Evolutionary conservation across 495 filamentous ascomycete genomes (phyloP).

Genomic region (Talaromyces stipitatus): DNA sequence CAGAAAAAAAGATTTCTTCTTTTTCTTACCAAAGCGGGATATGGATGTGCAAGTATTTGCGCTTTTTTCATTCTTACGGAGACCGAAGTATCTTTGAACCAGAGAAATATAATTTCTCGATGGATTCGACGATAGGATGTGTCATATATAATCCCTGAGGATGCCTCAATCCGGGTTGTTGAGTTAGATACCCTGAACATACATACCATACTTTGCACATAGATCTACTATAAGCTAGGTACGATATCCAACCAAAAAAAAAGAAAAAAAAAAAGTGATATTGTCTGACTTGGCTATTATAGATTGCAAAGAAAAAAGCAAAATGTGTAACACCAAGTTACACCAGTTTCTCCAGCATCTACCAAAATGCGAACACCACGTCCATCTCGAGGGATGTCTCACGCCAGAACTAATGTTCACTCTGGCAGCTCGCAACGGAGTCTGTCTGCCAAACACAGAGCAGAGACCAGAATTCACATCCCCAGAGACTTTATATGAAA

Average conservation of each 20-base stretch:
- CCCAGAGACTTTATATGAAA: slow-evolving; percentile 43
- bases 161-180: not conserved
- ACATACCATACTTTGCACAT: not conserved
- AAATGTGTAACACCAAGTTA: slow-evolving; percentile 13
- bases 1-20: not conserved
- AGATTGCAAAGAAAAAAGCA: not conserved
- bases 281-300: not conserved
- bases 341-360: slow-evolving; percentile 58
- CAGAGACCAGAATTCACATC: slow-evolving; percentile 54
- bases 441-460: slow-evolving; percentile 44
- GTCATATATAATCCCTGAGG: not conserved
- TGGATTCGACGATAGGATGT: not conserved
- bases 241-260: no score
- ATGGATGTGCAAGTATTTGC: not conserved
- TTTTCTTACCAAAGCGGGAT: not conserved
- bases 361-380: slow-evolving; percentile 75
- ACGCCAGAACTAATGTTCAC: slow-evolving; percentile 60
- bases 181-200: not conserved
- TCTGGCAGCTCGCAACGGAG: slow-evolving; percentile 54
- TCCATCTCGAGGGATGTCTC: slow-evolving; percentile 68
- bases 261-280: no score
- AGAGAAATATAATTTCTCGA: not conserved
- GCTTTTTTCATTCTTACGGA: not conserved
- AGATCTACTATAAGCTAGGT: not conserved
- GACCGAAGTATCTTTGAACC: not conserved